Evolutionary conservation across 2,329 filamentous ascomycete species (phyloP).

Genomic region (Verticillium isaacii): DNA sequence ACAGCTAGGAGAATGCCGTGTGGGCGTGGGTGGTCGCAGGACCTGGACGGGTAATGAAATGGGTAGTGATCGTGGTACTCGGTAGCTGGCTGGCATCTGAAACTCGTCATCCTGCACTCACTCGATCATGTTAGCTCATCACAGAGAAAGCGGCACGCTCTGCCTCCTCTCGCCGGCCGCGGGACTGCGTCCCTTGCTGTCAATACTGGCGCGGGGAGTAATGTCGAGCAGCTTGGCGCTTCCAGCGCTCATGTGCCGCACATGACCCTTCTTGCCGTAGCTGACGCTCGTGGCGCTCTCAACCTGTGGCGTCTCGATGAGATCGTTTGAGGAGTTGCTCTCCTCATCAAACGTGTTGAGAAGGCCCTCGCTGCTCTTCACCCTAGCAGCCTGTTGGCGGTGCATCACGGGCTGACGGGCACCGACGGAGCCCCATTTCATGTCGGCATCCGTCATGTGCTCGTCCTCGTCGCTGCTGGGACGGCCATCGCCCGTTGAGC

Average conservation of each 20-base stretch:
- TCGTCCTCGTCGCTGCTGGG: constrained; percentile 58
- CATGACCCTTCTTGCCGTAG: constrained; percentile 55
- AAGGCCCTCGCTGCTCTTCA: constrained; percentile 49
- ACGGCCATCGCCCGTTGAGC: constrained; percentile 45
- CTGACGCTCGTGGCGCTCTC: constrained; percentile 69
- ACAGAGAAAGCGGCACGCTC: not conserved
- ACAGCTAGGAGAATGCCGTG: constrained; percentile 6
- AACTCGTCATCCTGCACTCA: constrained; percentile 1
- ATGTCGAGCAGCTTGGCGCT: constrained; percentile 72
- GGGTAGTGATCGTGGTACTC: constrained; percentile 8
- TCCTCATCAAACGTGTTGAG: constrained; percentile 37
- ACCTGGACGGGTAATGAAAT: not conserved
- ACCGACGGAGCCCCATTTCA: constrained; percentile 47
- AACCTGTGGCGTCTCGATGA: constrained; percentile 31
- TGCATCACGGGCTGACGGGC: constrained; percentile 55
- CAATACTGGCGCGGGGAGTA: constrained; percentile 48
- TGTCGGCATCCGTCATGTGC: constrained; percentile 32
- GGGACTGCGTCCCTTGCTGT: constrained; percentile 30
- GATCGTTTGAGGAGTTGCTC: constrained; percentile 20
- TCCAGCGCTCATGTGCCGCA: constrained; percentile 69
- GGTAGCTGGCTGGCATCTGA: constrained; percentile 4
- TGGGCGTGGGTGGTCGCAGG: constrained; percentile 5
- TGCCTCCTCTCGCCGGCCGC: not conserved
- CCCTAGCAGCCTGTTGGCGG: constrained; percentile 30
- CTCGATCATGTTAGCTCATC: constrained; percentile 1